Evolutionary conservation across 768 basidiomycete genomes (phyloP).

Genomic region (Auricularia sp.): DNA sequence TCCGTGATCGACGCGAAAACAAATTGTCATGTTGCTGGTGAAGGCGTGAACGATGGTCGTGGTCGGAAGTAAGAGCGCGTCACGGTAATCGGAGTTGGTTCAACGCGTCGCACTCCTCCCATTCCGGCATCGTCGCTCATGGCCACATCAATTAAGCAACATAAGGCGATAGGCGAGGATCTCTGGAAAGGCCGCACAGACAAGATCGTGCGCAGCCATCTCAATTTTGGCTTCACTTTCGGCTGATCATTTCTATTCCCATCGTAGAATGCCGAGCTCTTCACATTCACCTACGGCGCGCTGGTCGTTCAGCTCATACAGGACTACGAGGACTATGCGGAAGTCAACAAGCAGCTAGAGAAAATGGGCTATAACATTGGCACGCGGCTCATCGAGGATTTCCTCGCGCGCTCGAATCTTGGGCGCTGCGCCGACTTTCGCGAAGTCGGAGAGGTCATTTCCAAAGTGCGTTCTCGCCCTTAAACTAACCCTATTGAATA

Average conservation of each 20-base stretch:
- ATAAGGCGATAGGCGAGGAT: slow-evolving; percentile 86
- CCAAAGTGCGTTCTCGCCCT: slow-evolving; percentile 53
- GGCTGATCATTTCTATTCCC: not conserved
- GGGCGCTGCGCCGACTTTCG: slow-evolving; percentile 89
- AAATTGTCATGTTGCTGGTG: too few species aligned
- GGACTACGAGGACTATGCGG: slow-evolving; percentile 95
- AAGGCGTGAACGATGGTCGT: too few species aligned
- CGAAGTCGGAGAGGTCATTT: slow-evolving; percentile 90
- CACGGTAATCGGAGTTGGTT: too few species aligned
- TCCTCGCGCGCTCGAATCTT: slow-evolving; percentile 84
- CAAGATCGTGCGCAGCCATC: slow-evolving; percentile 64
- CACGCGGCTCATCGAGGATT: slow-evolving; percentile 91
- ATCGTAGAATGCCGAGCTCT: slow-evolving; percentile 87
- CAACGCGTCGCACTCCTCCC: too few species aligned
- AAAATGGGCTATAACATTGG: slow-evolving; percentile 99
- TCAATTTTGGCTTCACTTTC: slow-evolving; percentile 8
- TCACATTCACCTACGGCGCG: slow-evolving; percentile 93
- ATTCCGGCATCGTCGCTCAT: not conserved
- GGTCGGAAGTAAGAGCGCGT: too few species aligned
- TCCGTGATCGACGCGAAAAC: too few species aligned
- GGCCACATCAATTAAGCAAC: slow-evolving; percentile 43
- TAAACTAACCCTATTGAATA: not conserved
- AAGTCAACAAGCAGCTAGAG: slow-evolving; percentile 93
- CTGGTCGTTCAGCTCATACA: slow-evolving; percentile 97
- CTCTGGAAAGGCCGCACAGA: slow-evolving; percentile 91